Evolutionary conservation across 352 stramenopile species (phyloP).

Genomic region (Blastocystis sp.): DNA sequence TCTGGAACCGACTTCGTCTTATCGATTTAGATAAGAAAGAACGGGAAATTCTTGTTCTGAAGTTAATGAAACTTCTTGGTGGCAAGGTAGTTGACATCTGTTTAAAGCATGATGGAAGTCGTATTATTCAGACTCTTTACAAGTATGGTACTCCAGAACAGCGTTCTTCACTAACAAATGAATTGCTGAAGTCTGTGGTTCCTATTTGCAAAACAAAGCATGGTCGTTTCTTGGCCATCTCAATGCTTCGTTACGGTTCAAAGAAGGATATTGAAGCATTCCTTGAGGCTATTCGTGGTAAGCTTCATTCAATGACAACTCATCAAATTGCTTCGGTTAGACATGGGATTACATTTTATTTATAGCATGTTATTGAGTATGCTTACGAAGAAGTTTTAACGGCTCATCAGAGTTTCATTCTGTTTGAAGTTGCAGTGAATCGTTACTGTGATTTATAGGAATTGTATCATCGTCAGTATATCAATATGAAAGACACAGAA

Average conservation of each 20-base stretch:
- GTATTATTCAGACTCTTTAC: conserved; percentile 62
- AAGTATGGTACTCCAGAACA: conserved; percentile 62
- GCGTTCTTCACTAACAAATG: conserved; percentile 31
- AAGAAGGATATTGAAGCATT: conserved; percentile 56
- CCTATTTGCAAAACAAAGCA: conserved; percentile 61
- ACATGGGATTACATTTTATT: not conserved
- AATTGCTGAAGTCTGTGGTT: conserved; percentile 43
- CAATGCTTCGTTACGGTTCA: conserved; percentile 56
- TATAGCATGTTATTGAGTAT: conserved; percentile 64
- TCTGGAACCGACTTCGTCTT: conserved; percentile 63
- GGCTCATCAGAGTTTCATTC: conserved; percentile 33
- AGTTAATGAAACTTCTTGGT: conserved; percentile 52
- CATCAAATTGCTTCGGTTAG: conserved; percentile 45
- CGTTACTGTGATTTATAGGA: not conserved
- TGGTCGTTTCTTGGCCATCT: conserved; percentile 44
- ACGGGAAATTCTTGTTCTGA: conserved; percentile 20
- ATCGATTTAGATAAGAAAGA: conserved; percentile 52
- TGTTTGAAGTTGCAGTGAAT: conserved; percentile 6
- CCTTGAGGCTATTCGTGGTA: conserved; percentile 43
- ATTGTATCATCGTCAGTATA: conserved; percentile 62
- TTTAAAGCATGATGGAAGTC: conserved; percentile 65
- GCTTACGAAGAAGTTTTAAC: conserved; percentile 44
- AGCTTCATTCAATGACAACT: conserved; percentile 37
- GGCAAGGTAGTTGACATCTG: conserved; percentile 59
- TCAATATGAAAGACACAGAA: conserved; percentile 61